Base-by-base conservation (phyloP, 2,329 filamentous ascomycete species). In the Exophiala alcalophila region DNA sequence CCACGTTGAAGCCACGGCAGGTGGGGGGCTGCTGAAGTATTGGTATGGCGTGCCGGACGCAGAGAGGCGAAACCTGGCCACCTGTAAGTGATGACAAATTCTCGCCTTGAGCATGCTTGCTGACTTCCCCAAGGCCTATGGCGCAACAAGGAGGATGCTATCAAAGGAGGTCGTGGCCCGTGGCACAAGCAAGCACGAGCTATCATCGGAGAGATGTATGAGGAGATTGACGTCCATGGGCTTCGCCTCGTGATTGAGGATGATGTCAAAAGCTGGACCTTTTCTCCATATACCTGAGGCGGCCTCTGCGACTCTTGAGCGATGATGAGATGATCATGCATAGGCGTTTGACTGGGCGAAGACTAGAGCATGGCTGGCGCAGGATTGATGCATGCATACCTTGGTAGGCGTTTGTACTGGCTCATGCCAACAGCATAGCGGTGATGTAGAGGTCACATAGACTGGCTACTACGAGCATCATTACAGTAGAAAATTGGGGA, bases 11-110 rank as follows among this genome's bases (percentile, higher is more conserved):
- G 90, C 90, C 9, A 83, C 82, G 12, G 75, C 75, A 26, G 86
- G 81, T 57, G 89, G 89, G 4, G 88, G 88, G 0, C 77, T 96
- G 59, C 67, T 95, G 59, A 94, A 94, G 77, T 95, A 96, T 65
- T 95, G 90, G 88, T 95, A 94, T 63, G 87, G 88, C 2, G 72
- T 69, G 23, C 82, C 84, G 14, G 80, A 94, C 66, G 68, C 63
- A 29, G 72, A 84, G 37, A 74, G 83, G 49, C 73, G 79, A 59
- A 95, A 95, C 66, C 65, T 96, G 57, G 90, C 90, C 29, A 95
- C 89, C 34, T 89, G 81, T 81, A 60, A 60, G 72, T 66, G 19
- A 20, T 26, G 24, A 12, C 14, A 4, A 19, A 11, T 19, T 18
- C 3, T 27, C 8, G 26, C 16, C 48, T 11, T 25, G 21, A 24